phyloP scores from a whole-genome alignment of 306 rosid genomes.

The Vigna nakashimae region DNA sequence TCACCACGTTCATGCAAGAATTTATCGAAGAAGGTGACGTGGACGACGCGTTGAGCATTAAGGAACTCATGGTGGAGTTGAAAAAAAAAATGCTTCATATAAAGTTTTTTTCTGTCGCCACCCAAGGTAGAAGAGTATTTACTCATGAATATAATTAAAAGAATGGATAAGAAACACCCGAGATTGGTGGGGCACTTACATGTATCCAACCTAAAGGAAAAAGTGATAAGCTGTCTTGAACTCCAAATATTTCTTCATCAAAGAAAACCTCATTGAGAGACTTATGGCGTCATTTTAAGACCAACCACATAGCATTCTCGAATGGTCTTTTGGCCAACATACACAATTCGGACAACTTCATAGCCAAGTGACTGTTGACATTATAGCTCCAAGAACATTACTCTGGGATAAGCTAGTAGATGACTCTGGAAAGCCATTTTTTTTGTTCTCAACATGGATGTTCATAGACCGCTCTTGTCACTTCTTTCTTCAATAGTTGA shows the following conservation, averaged over 20 bases:
- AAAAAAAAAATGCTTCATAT: conserved; percentile 12
- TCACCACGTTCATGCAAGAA: conserved; percentile 83
- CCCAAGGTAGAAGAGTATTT: conserved; percentile 23
- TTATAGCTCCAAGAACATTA: too few relatives aligned
- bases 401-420: too few relatives aligned
- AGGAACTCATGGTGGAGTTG: conserved; percentile 71
- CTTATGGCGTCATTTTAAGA: too few relatives aligned
- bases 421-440: too few relatives aligned
- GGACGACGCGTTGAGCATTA: conserved; percentile 73
- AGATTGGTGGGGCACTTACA: conserved; percentile 68
- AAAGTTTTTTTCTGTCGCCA: conserved; percentile 10
- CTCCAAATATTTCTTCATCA: conserved; percentile 91
- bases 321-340: too few relatives aligned
- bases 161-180: conserved; percentile 11
- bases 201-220: conserved; percentile 99
- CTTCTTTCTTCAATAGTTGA: too few relatives aligned
- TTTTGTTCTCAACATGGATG: too few relatives aligned
- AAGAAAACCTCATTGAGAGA: too few relatives aligned
- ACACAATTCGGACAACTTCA: too few relatives aligned
- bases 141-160: conserved; percentile 28
- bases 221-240: conserved; percentile 93
- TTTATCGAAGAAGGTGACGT: conserved; percentile 75
- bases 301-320: too few relatives aligned
- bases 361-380: too few relatives aligned
- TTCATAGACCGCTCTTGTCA: too few relatives aligned